These are phyloP conservation scores for Haberlea rhodopensis DNA, from an alignment of 257 asterid species.

Conservation along the genomic window DNA sequence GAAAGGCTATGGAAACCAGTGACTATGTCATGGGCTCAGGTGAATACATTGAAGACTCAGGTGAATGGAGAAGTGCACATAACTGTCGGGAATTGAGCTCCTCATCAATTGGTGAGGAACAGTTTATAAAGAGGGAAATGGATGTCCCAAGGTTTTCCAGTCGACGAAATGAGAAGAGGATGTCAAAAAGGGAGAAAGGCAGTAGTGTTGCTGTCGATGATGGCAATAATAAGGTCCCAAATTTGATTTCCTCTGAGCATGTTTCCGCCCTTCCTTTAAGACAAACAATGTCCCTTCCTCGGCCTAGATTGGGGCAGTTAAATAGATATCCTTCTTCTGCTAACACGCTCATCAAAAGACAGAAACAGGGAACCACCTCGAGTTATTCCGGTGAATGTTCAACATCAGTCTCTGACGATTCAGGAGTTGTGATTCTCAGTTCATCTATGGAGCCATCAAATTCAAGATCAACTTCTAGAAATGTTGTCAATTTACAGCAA, in stretches of 20 bases:
- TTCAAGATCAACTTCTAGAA: slow-evolving; percentile 30
- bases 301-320: slow-evolving; percentile 35
- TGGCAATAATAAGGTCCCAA: slow-evolving; percentile 22
- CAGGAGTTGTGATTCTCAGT: slow-evolving; percentile 46
- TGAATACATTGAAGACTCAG: slow-evolving; percentile 35
- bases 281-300: slow-evolving; percentile 33
- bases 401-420: slow-evolving; percentile 40
- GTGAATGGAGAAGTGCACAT: slow-evolving; percentile 61
- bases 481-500: slow-evolving; percentile 31
- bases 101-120: slow-evolving; percentile 31
- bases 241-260: slow-evolving; percentile 36
- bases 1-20: slow-evolving; percentile 37
- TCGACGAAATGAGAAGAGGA: slow-evolving; percentile 33
- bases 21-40: slow-evolving; percentile 24
- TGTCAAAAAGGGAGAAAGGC: slow-evolving; percentile 40
- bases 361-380: slow-evolving; percentile 50
- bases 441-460: slow-evolving; percentile 40
- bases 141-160: slow-evolving; percentile 25
- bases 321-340: slow-evolving; percentile 37
- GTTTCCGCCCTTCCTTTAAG: slow-evolving; percentile 33
- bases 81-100: slow-evolving; percentile 35
- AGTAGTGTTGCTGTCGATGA: slow-evolving; percentile 28
- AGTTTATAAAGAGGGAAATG: slow-evolving; percentile 25
- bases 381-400: slow-evolving; percentile 54
- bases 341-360: slow-evolving; percentile 44